phyloP scores from a whole-genome alignment of 306 rosid genomes.

The Gleditsia sinensis region DNA sequence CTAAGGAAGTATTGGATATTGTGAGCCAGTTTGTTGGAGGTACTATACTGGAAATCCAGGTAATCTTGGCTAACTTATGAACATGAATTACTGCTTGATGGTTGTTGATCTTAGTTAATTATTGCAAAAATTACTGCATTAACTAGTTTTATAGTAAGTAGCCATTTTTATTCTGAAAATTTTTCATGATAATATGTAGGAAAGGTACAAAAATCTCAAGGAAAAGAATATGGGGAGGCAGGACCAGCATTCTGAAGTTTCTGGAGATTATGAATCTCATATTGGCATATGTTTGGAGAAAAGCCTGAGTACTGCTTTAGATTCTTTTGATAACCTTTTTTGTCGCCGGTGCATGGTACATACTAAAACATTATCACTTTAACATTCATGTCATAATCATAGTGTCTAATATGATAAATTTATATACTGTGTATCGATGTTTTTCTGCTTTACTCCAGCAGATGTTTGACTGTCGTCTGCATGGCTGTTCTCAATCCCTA shows the following conservation, averaged over 20 bases:
- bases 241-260: constrained; percentile 46
- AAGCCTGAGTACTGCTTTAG: constrained; percentile 81
- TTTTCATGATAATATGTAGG: constrained; percentile 55
- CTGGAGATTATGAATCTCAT: constrained; percentile 45
- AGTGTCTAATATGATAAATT: constrained; percentile 14
- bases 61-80: constrained; percentile 41
- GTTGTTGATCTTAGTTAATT: constrained; percentile 25
- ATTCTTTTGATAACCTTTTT: constrained; percentile 96
- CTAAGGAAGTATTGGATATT: constrained; percentile 64
- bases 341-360: constrained; percentile 95
- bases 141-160: constrained; percentile 16
- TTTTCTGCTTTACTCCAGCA: constrained; percentile 56
- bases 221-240: constrained; percentile 50
- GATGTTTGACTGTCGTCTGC: constrained; percentile 92
- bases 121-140: not conserved
- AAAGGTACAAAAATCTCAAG: constrained; percentile 65
- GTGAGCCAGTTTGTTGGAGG: constrained; percentile 81
- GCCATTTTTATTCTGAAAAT: constrained; percentile 29
- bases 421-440: constrained; percentile 26
- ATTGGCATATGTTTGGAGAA: constrained; percentile 67
- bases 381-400: constrained; percentile 24
- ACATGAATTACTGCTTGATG: constrained; percentile 28
- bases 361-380: constrained; percentile 31
- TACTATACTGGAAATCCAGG: constrained; percentile 73
- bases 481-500: constrained; percentile 86